Base-by-base conservation (phyloP, 2,329 filamentous ascomycete species). In the Pestalotiopsis sp. region DNA sequence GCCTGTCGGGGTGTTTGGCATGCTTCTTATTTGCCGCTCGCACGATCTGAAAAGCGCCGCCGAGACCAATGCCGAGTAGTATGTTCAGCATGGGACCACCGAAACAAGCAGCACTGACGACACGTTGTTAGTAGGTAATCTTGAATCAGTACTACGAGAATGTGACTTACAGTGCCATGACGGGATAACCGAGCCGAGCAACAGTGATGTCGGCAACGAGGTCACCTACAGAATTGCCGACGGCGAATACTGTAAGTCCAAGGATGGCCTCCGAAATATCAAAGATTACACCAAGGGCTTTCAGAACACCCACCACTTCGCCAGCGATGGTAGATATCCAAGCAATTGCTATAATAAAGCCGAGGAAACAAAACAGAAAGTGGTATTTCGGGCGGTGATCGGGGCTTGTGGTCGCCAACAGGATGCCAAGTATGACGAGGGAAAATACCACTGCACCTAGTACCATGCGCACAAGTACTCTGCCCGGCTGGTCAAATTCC, bases 81-180 rank as follows among this genome's bases (percentile, higher is more conserved):
- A 99, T 99, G 75, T 99, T 99, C 55, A 99, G 88, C 94, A 99
- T 95, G 0, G 96, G 96, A 0, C 96, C 97, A n/a, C 96, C 96
- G 78, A 99, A 98, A 78, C 96, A 99, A 4, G 96, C 96, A 41
- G 93, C 95, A 55, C 87, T 89, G 70, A 1, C 45, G 23, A 39
- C 69, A 60, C 45, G 49, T 39, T 31, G 71, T 79, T 73, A 80
- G 77, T 69, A n/a, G 14, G 20, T 59, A 4, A 9, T 25, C n/a
- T 59, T 59, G 4, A 36, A 59, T 59, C 57, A 13, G 23, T 23
- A 59, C 20, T n/a, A 27, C 20, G 23, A 36, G 14, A 45, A 39
- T 27, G 23, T 49, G 13, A 86, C 87, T 81, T 80, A 89, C 85
- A 92, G 76, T 52, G 96, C 96, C 96, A 99, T 99, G 71, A 99